Evolutionary conservation across 192 early-diverging fungal species (phyloP), one percentile per base, ranked within the genome.

Genomic region (Dissophora globulifera): DNA sequence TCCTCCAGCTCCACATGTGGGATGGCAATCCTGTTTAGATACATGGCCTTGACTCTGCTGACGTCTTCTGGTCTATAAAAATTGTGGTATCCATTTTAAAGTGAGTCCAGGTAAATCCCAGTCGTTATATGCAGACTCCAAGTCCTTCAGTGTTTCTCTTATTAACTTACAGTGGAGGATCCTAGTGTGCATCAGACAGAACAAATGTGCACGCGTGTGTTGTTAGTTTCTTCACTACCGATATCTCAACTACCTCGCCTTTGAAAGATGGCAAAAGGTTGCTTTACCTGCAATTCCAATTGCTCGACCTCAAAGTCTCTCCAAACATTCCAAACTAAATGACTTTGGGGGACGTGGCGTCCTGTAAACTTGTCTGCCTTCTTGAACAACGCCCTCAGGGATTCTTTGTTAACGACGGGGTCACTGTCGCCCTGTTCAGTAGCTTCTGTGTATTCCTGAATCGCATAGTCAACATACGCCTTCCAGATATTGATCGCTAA

Each of bases 401-500:
- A 54, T 8, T 84, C 75, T 10, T 85, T 47, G 2, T 58, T 60
- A 8, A 69, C 31, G 32, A 83, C 68, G n/a, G 17, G 9, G 3
- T 61, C 58, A 23, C 31, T 55, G 8, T 63, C 79, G 11, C 75
- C 62, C 17, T 78, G 59, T 3, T 76, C 66, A 33, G 62, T 50
- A 1, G 50, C 42, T 11, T 54, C 45, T n/a, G 75, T 50, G 60
- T 79, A 87, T 27, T 88, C 81, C 7, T 87, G 71, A 0, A 78
- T 47, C 3, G 88, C 68, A 78, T 83, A 94, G 9, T 82, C 70
- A 6, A 84, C 38, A 68, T 87, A 93, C 19, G 82, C 81, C 38
- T 83, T 82, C 90, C 91, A 94, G 19, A 93, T 62, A 4, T 64
- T 64, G 53, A 92, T 89, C 9, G 89, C 92, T 93, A 63, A 58